Percentiles rank a stretch among this genome's conserved stretches.
phyloP scores from a whole-genome alignment of 164 flowering plant genomes.

The Taxillus chinensis region DNA sequence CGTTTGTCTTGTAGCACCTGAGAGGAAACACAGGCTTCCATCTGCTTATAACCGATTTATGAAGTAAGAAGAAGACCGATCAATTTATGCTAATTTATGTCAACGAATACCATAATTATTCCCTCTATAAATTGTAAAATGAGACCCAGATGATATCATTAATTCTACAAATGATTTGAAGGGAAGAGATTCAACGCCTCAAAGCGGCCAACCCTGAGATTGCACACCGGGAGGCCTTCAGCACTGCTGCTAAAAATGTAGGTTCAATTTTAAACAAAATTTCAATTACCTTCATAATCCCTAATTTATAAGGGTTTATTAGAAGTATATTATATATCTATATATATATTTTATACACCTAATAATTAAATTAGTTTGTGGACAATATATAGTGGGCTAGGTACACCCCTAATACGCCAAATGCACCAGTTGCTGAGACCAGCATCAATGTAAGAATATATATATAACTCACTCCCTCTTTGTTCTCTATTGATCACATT shows the following conservation, averaged over 20 bases:
- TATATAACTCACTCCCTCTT: background rate
- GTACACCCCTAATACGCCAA: slow-evolving; percentile 45
- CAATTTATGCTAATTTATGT: no score
- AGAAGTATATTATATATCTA: background rate
- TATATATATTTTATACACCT: background rate
- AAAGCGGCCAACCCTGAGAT: slow-evolving; percentile 79
- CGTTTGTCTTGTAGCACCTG: slow-evolving; percentile 52
- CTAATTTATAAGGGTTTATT: background rate
- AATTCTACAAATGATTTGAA: slow-evolving; percentile 6
- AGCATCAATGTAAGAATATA: slow-evolving; percentile 20
- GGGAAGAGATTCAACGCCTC: slow-evolving; percentile 92
- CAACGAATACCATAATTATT: no score
- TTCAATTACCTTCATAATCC: background rate
- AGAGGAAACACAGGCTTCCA: slow-evolving; percentile 88
- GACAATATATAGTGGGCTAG: slow-evolving; percentile 66
- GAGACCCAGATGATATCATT: background rate
- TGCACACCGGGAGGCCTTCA: slow-evolving; percentile 86
- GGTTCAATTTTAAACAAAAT: slow-evolving; percentile 1
- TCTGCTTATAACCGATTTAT: slow-evolving; percentile 95
- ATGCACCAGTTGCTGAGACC: slow-evolving; percentile 23
- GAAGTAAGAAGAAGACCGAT: slow-evolving; percentile 46
- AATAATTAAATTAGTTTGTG: background rate
- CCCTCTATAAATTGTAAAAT: no score
- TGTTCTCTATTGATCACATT: background rate
- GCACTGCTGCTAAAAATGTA: slow-evolving; percentile 83